Base-by-base conservation (phyloP, 1,284 basidiomycete species). In the Schizophyllum commune region DNA sequence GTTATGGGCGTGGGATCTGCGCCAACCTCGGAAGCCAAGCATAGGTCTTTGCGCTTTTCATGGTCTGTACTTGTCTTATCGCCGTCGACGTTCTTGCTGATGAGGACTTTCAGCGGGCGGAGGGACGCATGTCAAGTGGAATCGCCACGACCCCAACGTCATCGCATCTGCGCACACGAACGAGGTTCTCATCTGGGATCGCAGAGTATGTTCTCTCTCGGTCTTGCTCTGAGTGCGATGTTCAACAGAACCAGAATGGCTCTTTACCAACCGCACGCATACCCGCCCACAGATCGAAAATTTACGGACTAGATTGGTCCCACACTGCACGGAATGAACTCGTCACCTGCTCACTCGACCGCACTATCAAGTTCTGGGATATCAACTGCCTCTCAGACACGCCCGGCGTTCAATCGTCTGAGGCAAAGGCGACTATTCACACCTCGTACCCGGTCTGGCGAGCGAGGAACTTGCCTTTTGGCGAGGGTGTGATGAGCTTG, bases 61-160 rank as follows among this genome's bases (percentile, higher is more conserved):
- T 65, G 79, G 89, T 89, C 70, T 67, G 77, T 62, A 47, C 9
- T 3, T 47, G 3, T 2, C 17, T 17, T 47, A 3, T 47, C 39
- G 17, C 17, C 17, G 17, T 39, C 13, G 7, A 39, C 6, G 34
- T 7, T 7, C 7, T 7, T 39, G 13, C 34, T 39, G 13, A 39
- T 7, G 6, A 6, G 13, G 32, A 56, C 7, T 53, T 58, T 2
- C 47, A 62, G 19, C 65, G 92, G 91, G 86, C 20, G 86, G 83
- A n/a, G 91, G 90, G 0, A 97, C 95, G 0, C 95, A 98, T 73
- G 92, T 97, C 62, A 97, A 97, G 74, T 98, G 94, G 92, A 97
- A 96, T 69, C 81, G 92, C 13, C 85, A 89, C 67, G 88, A 96
- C 67, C 82, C 86, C 5, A 87, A 96, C 65, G 76, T 96, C 4